Evolutionary conservation across 768 basidiomycete genomes (phyloP).

Genomic region (Suillus weaverae): DNA sequence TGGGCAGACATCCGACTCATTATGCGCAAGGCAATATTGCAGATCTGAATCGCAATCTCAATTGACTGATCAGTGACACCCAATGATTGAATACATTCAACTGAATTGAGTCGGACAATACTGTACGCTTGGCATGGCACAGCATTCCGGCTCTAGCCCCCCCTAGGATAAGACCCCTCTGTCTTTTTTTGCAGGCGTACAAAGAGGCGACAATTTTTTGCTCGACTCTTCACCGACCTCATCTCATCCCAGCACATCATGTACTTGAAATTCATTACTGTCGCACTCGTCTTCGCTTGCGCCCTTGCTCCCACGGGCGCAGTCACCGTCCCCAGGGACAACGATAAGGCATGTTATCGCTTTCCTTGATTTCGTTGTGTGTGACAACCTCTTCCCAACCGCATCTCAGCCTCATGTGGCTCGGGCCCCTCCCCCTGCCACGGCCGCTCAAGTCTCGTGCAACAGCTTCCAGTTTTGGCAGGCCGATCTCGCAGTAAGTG

Average conservation of each 20-base stretch:
- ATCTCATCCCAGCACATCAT: background rate
- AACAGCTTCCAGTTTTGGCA: conserved; percentile 21
- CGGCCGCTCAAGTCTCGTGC: background rate
- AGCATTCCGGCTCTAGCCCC: too few species aligned
- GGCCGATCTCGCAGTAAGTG: conserved; percentile 19
- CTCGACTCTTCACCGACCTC: background rate
- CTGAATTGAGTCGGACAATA: background rate
- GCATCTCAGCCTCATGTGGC: background rate
- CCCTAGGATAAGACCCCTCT: background rate
- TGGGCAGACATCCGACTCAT: too few species aligned
- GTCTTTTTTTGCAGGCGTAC: background rate
- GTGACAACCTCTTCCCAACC: too few species aligned
- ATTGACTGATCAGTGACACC: too few species aligned
- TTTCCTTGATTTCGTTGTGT: background rate
- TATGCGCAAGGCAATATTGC: too few species aligned
- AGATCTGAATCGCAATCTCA: too few species aligned
- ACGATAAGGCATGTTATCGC: background rate
- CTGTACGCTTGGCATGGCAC: too few species aligned
- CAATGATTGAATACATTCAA: too few species aligned
- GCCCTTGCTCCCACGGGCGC: background rate
- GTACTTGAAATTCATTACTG: background rate
- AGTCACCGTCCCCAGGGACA: background rate
- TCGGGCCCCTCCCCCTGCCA: background rate
- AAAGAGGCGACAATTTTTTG: background rate
- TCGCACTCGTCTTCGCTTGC: background rate